Conservation (phyloP, 192 early-diverging fungal species). For the Coemansia erecta region DNA sequence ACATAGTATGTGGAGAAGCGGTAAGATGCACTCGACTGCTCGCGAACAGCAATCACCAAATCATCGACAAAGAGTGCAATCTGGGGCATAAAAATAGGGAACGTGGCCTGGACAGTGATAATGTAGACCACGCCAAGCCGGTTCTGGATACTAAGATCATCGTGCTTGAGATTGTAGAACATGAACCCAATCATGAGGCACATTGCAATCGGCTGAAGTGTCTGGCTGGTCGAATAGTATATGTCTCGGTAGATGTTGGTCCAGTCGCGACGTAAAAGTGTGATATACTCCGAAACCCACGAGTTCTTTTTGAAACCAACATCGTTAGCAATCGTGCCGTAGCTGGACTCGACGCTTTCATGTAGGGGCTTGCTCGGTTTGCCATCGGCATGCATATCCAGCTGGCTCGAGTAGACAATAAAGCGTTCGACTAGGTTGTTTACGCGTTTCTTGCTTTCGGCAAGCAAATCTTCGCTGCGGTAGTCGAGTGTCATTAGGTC, state of each 20-base stretch:
- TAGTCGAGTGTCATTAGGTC: conserved; percentile 61
- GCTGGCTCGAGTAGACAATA: conserved; percentile 11
- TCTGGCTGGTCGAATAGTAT: conserved; percentile 29
- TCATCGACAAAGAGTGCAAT: conserved; percentile 37
- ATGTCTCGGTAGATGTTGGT: conserved; percentile 44
- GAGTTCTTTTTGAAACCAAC: conserved; percentile 10
- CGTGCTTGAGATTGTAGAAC: conserved; percentile 53
- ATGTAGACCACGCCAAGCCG: conserved; percentile 50
- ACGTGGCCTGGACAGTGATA: conserved; percentile 55
- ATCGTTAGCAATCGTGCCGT: background rate
- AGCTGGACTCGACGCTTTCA: background rate
- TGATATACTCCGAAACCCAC: conserved; percentile 51
- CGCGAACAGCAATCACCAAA: conserved; percentile 57
- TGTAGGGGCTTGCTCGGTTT: background rate
- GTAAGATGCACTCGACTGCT: conserved; percentile 62
- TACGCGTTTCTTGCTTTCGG: conserved; percentile 38
- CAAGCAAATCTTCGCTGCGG: conserved; percentile 30
- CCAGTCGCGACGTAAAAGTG: conserved; percentile 53
- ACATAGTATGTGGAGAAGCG: conserved; percentile 60
- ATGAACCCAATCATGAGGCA: conserved; percentile 58
- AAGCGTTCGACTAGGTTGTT: conserved; percentile 29
- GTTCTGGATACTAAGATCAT: conserved; percentile 45
- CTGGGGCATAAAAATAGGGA: conserved; percentile 59
- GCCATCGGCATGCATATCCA: background rate
- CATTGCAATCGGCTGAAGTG: conserved; percentile 34